Base-by-base conservation (phyloP, 129 eudicot genomes). In the Pittosporum tobira region DNA sequence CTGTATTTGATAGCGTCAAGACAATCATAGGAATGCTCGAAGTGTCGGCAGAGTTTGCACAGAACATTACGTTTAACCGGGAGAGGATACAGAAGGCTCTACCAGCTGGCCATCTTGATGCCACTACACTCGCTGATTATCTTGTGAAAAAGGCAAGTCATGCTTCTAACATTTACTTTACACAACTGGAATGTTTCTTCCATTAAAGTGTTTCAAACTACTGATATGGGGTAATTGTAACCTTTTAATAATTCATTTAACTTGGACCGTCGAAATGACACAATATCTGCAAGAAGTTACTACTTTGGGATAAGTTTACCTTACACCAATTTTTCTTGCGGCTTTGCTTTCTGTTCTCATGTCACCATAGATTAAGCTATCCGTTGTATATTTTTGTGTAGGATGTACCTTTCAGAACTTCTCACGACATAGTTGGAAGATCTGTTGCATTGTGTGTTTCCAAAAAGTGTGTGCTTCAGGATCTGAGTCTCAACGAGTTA, bases 71-170 rank as follows among this genome's bases (percentile, higher is more conserved):
- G n/a, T 93, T 75, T 62, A 84, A 93, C 51, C 51, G 47, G 45
- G 99, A 93, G 48, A 93, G 79, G 71, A 93, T 93, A 57, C 68
- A 65, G 56, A 87, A 75, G 31, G 75, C 94, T 68, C 74, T 93
- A 31, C 94, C 99, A 61, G 96, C 96, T 51, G 99, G 99, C 43
- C 93, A 93, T 79, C 87, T 84, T 70, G 99, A 81, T 66, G 86
- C 99, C 60, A 87, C 88, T 47, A 87, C 96, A 26, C 87, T 84
- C 46, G 96, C 94, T 24, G 99, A 93, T 79, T 93, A 87, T 78
- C 96, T 93, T 71, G 99, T 93, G 68, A 87, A 84, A 63, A 87
- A 93, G 96, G 99, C 72, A 70, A 79, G 82, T 71, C 18, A 19
- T 22, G 14, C 30, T 28, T 37, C 28, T 10, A 26, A 8, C 45